These are phyloP conservation scores for Linnemannia elongata DNA, from an alignment of 192 early-diverging fungal species.

Conservation along the genomic window DNA sequence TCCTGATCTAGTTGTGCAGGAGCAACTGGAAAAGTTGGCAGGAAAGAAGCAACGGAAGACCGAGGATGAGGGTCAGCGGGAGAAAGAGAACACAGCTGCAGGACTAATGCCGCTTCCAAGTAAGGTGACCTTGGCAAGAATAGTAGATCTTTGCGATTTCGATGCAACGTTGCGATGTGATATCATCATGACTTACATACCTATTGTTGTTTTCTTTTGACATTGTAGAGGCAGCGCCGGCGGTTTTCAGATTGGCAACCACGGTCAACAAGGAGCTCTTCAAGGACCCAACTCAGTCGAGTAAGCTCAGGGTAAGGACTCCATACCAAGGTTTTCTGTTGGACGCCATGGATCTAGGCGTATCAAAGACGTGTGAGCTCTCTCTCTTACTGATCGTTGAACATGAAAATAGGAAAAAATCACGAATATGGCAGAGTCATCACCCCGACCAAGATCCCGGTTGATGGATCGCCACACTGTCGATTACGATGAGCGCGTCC, in stretches of 20 bases:
- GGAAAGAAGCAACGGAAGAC: conserved; percentile 44
- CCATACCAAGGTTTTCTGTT: neutral
- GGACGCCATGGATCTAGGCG: neutral
- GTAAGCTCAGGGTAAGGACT: conserved; percentile 63
- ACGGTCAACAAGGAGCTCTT: conserved; percentile 76
- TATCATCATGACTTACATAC: neutral
- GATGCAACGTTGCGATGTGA: neutral
- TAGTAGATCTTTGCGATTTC: neutral
- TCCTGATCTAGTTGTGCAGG: conserved; percentile 63
- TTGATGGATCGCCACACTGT: conserved; percentile 13
- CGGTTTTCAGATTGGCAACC: conserved; percentile 75
- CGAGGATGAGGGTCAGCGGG: conserved; percentile 17
- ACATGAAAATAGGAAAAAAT: conserved; percentile 30
- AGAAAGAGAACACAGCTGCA: conserved; percentile 12
- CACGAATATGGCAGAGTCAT: conserved; percentile 28
- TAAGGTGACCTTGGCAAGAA: neutral
- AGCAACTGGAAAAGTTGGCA: conserved; percentile 46
- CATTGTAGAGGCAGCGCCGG: conserved; percentile 39
- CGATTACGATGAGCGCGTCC: conserved; percentile 26
- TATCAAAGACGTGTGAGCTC: neutral
- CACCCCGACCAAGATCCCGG: conserved; percentile 22
- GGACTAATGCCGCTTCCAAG: conserved; percentile 9
- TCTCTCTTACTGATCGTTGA: neutral
- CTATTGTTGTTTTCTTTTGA: neutral
- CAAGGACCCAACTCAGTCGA: conserved; percentile 63